Conservation (phyloP, 257 asterid genomes). For the Salvia hispanica region DNA sequence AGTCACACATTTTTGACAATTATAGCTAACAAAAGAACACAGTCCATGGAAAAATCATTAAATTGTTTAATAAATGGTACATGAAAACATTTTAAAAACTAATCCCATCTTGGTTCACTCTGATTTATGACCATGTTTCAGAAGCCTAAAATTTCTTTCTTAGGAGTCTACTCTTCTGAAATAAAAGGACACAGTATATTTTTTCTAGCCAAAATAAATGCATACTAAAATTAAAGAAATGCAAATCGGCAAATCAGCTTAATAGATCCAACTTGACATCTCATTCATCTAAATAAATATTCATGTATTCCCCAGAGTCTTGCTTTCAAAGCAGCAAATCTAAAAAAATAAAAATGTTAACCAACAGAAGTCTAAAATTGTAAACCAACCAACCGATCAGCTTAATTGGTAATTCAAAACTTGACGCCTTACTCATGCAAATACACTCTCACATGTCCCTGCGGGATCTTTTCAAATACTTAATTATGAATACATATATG, state of each 20-base stretch:
- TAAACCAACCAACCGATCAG: too few relatives aligned
- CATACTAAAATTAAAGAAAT: not conserved
- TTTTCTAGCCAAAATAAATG: not conserved
- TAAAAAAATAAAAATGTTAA: not conserved
- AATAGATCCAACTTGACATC: not conserved
- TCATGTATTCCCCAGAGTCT: not conserved
- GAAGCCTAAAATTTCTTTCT: not conserved
- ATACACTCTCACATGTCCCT: not conserved
- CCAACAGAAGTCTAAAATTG: too few relatives aligned
- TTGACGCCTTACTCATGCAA: not conserved
- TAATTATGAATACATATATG: too few relatives aligned
- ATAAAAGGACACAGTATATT: not conserved
- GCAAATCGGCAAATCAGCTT: slow-evolving; percentile 4
- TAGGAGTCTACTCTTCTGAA: not conserved
- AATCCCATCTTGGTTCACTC: not conserved
- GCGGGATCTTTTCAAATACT: not conserved
- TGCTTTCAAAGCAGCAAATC: not conserved
- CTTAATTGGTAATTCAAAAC: not conserved
- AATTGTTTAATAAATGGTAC: not conserved
- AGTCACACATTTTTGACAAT: not conserved
- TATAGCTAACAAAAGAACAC: not conserved
- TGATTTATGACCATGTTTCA: not conserved
- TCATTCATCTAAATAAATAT: slow-evolving; percentile 7
- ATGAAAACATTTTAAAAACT: not conserved
- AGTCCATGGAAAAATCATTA: not conserved